Base-by-base conservation (phyloP, 129 eudicot species). In the Helianthus annuus region DNA sequence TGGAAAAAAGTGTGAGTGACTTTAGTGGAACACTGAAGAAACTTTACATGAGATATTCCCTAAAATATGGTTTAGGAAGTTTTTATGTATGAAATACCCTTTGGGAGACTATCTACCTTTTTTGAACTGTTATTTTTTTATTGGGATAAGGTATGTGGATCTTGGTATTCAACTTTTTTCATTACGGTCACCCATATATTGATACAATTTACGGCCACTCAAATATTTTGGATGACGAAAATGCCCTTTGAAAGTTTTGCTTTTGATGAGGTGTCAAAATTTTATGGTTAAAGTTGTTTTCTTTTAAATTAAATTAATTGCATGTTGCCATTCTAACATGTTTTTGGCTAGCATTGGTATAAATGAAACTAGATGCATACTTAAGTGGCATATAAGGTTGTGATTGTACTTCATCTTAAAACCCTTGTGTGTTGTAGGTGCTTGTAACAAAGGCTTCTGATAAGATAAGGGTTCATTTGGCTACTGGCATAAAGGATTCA, bases 401-500 rank as follows among this genome's bases (percentile, higher is more conserved):
- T 24, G 29, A 59, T 48, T 61, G 76, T 40, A 54, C 14, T 55
- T 8, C 52, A 48, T 74, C 49, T 17, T 27, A 32, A 59, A 36
- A 24, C 29, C 17, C 72, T 29, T 76, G 38, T 72, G 7, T 74
- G 60, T 63, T 72, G 56, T 77, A 93, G 98, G 98, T 87, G 61
- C 92, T 89, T 60, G 92, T 84, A 53, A 82, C 89, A 57, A 93
- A 90, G 90, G 73, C 79, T 64, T 74, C 83, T 58, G 79, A 85
- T 40, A 89, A 89, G 85, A 85, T 80, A 42, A 83, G 53, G 78
- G 86, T 89, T 75, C 82, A 62, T 73, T 68, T 93, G 65, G 98
- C 90, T 74, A 93, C 96, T 67, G 85, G 85, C 75, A 27, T 83
- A 55, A 76, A 81, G 69, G 95, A 87, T 55, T 90, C 96, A 56